Conservation (phyloP, 2,329 filamentous ascomycete genomes). For the Fonsecaea pedrosoi region DNA sequence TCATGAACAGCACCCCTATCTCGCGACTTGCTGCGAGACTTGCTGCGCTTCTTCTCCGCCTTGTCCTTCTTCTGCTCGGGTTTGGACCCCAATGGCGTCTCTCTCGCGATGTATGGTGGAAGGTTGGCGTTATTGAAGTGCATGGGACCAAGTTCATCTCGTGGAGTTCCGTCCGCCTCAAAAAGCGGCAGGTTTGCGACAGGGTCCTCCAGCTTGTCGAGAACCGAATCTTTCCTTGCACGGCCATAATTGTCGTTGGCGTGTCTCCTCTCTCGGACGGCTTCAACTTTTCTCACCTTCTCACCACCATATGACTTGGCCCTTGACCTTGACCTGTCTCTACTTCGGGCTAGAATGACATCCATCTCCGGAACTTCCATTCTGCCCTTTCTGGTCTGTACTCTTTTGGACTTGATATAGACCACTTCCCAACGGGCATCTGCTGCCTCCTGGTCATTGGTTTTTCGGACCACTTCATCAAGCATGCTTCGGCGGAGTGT, state of each 20-base stretch:
- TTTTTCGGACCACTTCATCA: slow-evolving; percentile 24
- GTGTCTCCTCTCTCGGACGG: slow-evolving; percentile 24
- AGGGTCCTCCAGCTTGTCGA: slow-evolving; percentile 35
- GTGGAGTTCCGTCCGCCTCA: slow-evolving; percentile 33
- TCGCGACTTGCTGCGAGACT: slow-evolving; percentile 32
- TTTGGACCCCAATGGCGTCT: slow-evolving; percentile 37
- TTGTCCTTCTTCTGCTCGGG: slow-evolving; percentile 33
- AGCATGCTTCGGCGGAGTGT: slow-evolving; percentile 29
- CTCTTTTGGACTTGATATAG: slow-evolving; percentile 32
- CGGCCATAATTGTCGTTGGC: slow-evolving; percentile 26
- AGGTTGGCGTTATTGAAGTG: slow-evolving; percentile 34
- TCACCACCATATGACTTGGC: slow-evolving; percentile 25
- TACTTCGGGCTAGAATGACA: slow-evolving; percentile 32
- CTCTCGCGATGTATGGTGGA: slow-evolving; percentile 36
- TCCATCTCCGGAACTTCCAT: slow-evolving; percentile 36
- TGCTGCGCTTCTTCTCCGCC: slow-evolving; percentile 29
- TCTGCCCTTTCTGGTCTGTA: slow-evolving; percentile 20
- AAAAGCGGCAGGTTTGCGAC: slow-evolving; percentile 35
- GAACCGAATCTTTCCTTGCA: slow-evolving; percentile 32
- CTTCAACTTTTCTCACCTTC: slow-evolving; percentile 19
- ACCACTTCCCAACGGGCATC: slow-evolving; percentile 32
- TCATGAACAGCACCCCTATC: slow-evolving; percentile 18
- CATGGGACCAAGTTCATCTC: slow-evolving; percentile 33
- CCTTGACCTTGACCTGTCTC: slow-evolving; percentile 15
- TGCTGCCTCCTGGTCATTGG: slow-evolving; percentile 29